Conservation (phyloP, 2,329 filamentous ascomycete genomes). For the Chrysoporthe deuterocubensis region DNA sequence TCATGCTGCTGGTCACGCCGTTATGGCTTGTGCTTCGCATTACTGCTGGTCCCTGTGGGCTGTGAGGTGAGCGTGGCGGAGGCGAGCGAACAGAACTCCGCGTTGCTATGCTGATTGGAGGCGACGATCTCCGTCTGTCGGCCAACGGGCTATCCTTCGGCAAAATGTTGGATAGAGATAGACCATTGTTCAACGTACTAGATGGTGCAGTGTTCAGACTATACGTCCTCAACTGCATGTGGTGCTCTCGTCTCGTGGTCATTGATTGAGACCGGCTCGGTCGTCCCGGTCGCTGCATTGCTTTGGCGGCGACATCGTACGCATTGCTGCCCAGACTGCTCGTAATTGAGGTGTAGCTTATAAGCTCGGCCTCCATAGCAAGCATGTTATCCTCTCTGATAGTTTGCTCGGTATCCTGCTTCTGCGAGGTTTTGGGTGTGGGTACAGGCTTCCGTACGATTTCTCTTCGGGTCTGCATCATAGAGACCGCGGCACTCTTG, state of each 20-base stretch:
- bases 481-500: constrained; percentile 36
- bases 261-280: constrained; percentile 38
- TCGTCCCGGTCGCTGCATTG: constrained; percentile 27
- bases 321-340: constrained; percentile 35
- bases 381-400: constrained; percentile 28
- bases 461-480: constrained; percentile 37
- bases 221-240: constrained; percentile 30
- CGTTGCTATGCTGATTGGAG: constrained; percentile 50
- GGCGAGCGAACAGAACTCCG: constrained; percentile 41
- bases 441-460: constrained; percentile 40
- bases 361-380: constrained; percentile 30
- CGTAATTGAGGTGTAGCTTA: constrained; percentile 31
- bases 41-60: constrained; percentile 36
- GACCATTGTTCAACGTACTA: constrained; percentile 27
- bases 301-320: constrained; percentile 36
- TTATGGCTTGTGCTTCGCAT: constrained; percentile 40
- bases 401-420: constrained; percentile 11
- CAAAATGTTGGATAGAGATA: constrained; percentile 36
- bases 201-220: constrained; percentile 24
- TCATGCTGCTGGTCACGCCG: constrained; percentile 33
- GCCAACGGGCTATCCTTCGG: constrained; percentile 33
- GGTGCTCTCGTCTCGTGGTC: constrained; percentile 36
- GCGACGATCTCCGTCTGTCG: constrained; percentile 41
- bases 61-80: constrained; percentile 43
- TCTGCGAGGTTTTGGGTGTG: constrained; percentile 22